Evolutionary conservation across 495 filamentous ascomycete genomes (phyloP).

Genomic region (Clohesyomyces aquaticus): DNA sequence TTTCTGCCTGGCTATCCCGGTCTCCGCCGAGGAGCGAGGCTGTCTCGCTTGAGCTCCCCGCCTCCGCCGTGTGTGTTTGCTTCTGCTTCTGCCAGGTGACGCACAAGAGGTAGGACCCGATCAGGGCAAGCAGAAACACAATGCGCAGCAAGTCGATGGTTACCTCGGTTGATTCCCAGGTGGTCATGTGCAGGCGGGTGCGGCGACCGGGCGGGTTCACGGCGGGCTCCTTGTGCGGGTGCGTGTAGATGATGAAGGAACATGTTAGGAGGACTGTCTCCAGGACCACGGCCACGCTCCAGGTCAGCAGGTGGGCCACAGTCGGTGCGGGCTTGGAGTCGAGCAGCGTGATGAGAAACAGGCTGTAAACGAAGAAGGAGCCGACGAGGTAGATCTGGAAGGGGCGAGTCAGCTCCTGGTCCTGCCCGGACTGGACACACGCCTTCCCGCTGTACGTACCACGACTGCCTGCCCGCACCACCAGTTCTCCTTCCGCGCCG

Average conservation of each 20-base stretch:
- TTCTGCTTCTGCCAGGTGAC: conserved; percentile 45
- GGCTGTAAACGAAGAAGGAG: conserved; percentile 73
- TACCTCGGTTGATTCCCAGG: conserved; percentile 69
- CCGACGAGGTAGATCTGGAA: conserved; percentile 73
- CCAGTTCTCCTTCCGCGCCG: conserved; percentile 69
- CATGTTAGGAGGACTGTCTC: conserved; percentile 71
- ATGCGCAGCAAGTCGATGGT: conserved; percentile 63
- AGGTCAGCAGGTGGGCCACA: conserved; percentile 71
- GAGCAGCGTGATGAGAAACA: conserved; percentile 77
- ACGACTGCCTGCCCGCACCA: conserved; percentile 87
- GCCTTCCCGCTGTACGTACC: conserved; percentile 58
- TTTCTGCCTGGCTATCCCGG: conserved; percentile 47
- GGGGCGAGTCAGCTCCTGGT: conserved; percentile 13
- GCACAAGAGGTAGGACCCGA: conserved; percentile 63
- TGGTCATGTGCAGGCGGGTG: conserved; percentile 56
- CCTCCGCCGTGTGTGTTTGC: conserved; percentile 41
- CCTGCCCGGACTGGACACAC: conserved; percentile 4
- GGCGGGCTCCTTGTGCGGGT: conserved; percentile 60
- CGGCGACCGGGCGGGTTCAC: conserved; percentile 55
- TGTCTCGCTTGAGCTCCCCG: conserved; percentile 56
- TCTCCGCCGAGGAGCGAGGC: conserved; percentile 52
- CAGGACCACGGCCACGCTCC: conserved; percentile 67
- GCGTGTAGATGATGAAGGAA: conserved; percentile 64
- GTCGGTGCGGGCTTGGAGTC: conserved; percentile 77
- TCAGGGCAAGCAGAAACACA: conserved; percentile 60